Base-by-base conservation (phyloP, 257 asterid genomes). In the Striga asiatica region DNA sequence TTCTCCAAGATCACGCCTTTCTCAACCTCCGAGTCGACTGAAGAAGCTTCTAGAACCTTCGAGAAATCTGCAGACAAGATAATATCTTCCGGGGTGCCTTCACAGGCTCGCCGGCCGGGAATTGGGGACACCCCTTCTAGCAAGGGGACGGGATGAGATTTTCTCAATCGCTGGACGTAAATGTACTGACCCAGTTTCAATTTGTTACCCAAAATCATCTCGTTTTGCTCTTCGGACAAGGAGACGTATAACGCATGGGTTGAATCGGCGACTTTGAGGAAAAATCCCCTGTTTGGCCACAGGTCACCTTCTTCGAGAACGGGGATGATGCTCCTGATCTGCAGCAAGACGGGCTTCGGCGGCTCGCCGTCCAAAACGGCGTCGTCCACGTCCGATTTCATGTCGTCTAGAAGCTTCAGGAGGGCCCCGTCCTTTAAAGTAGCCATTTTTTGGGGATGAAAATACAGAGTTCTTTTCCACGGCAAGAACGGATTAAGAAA, bases 271-370 rank as follows among this genome's bases (percentile, higher is more conserved):
- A 88, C 89, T 43, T 80, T 79, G 42, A 84, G 71, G 74, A 70
- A 72, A 51, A 88, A 88, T 1, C 93, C 94, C 27, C 74, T 70
- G 32, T 79, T 74, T 0, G 96, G 94, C 82, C 81, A 83, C 12
- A 79, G 58, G 76, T 75, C 81, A 23, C 89, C 94, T 66, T 81
- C 93, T 66, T 81, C 88, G 11, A 88, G 54, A 5, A 79, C 89
- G 19, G 88, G 94, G 47, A 84, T 72, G 65, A 84, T 81, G 81
- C 93, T 73, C 65, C 95, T 73, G 68, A 88, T 79, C 35, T 81
- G 93, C 46, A 84, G 58, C 31, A 84, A 24, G 0, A 50, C 74
- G 2, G 87, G 81, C 31, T 79, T 77, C 8, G 62, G 59, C 8
- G 62, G 59, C 0, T 67, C 77, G 8, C 66, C 71, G n/a, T 63